Conservation (phyloP, 116 monocot species). For the Zostera marina region DNA sequence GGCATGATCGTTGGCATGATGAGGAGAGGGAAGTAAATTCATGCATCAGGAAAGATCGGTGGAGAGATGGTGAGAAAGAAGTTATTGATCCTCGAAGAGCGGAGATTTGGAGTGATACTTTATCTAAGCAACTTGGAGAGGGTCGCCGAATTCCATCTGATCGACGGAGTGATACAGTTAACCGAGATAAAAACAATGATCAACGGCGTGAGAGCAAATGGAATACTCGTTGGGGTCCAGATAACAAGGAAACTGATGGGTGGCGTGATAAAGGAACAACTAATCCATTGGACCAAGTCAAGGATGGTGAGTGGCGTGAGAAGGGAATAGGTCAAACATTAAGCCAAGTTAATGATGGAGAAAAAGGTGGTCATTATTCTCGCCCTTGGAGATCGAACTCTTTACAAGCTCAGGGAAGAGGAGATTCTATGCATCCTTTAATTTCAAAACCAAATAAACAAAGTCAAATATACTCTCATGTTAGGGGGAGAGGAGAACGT, state of each 20-base stretch:
- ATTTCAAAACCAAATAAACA: conserved; percentile 26
- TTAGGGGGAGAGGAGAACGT: conserved; percentile 65
- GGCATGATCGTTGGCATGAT: conserved; percentile 73
- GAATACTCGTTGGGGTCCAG: conserved; percentile 89
- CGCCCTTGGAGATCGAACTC: conserved; percentile 70
- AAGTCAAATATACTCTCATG: conserved; percentile 28
- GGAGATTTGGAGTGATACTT: conserved; percentile 46
- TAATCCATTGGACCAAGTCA: no score
- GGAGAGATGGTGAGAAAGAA: conserved; percentile 61
- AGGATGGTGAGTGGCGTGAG: conserved; percentile 39
- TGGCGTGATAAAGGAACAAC: conserved; percentile 50
- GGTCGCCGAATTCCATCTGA: conserved; percentile 38
- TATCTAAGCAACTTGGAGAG: conserved; percentile 32
- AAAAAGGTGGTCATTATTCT: conserved; percentile 50
- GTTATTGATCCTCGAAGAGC: conserved; percentile 33
- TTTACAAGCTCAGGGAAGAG: conserved; percentile 45
- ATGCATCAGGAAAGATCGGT: conserved; percentile 40
- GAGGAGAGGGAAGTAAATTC: conserved; percentile 78
- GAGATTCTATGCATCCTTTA: conserved; percentile 27
- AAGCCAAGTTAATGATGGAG: conserved; percentile 7
- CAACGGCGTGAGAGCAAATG: conserved; percentile 88
- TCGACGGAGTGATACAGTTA: conserved; percentile 42
- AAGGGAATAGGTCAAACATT: conserved; percentile 17
- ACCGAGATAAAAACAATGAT: conserved; percentile 41
- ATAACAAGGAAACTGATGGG: conserved; percentile 59